Percentiles rank a stretch among this genome's conserved stretches.
These are phyloP conservation scores for Eimeria acervulina DNA, from an alignment of 169 alveolate genomes.

Conservation along the genomic window DNA sequence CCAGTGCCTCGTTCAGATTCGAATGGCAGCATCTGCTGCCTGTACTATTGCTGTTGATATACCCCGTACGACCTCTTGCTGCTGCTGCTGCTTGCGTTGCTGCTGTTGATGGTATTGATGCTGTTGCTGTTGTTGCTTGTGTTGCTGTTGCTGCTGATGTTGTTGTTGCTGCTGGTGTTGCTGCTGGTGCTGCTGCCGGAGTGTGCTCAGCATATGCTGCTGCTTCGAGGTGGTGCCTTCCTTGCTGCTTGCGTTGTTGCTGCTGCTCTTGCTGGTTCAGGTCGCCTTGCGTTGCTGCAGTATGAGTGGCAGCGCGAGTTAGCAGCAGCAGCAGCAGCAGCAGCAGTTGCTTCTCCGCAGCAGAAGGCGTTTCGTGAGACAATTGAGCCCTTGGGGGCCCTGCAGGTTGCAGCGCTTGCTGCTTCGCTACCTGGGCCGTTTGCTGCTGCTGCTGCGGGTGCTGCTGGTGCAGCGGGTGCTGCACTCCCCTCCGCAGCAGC, in stretches of 20 bases:
- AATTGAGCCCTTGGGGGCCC: slow-evolving; percentile 24
- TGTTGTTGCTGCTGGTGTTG: slow-evolving; percentile 14
- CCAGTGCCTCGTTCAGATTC: neutral
- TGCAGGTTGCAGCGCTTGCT: slow-evolving; percentile 35
- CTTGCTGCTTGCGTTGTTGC: neutral
- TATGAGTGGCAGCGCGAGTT: slow-evolving; percentile 48
- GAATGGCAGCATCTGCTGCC: slow-evolving; percentile 24
- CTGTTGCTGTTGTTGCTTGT: neutral
- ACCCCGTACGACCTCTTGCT: neutral
- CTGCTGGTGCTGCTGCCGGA: neutral
- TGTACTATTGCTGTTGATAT: slow-evolving; percentile 2
- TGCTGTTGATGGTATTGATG: neutral
- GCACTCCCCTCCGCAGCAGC: too few relatives aligned
- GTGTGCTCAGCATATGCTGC: neutral
- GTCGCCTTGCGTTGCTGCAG: slow-evolving; percentile 49
- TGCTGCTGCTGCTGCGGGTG: neutral
- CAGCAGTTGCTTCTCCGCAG: neutral
- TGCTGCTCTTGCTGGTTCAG: neutral
- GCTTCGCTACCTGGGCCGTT: neutral
- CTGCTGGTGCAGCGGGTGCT: neutral
- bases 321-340: slow-evolving; percentile 14
- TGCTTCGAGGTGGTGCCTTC: neutral
- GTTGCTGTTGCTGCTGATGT: neutral
- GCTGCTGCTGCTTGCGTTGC: neutral
- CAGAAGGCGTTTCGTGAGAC: neutral